phyloP scores from a whole-genome alignment of 2,329 filamentous ascomycete genomes.

The Monosporascus sp. region DNA sequence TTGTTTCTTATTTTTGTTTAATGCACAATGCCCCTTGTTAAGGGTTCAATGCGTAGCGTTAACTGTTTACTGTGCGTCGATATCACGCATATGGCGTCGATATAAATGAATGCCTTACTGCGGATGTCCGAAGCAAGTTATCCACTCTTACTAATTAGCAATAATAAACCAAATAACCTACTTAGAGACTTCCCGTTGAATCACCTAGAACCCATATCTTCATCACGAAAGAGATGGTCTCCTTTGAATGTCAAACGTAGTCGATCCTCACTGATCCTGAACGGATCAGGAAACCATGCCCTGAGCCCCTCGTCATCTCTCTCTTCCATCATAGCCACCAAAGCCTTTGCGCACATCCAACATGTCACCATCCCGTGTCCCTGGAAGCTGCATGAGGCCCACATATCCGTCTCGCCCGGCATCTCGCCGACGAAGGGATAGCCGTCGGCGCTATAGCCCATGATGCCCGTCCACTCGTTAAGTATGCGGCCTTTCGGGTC shows the following conservation, averaged over 20 bases:
- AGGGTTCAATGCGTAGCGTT: no score
- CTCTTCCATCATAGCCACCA: conserved; percentile 48
- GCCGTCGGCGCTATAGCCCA: conserved; percentile 49
- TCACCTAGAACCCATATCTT: no score
- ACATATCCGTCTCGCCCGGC: conserved; percentile 40
- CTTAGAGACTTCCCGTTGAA: no score
- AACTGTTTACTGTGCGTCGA: no score
- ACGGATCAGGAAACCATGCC: conserved; percentile 49
- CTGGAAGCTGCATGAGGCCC: conserved; percentile 55
- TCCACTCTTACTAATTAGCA: no score
- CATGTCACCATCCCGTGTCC: conserved; percentile 63
- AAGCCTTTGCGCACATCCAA: conserved; percentile 52
- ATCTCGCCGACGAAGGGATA: conserved; percentile 47
- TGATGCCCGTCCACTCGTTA: conserved; percentile 49
- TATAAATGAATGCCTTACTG: no score
- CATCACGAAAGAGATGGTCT: neutral
- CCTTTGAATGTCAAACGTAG: conserved; percentile 31
- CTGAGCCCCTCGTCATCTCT: conserved; percentile 26
- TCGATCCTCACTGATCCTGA: conserved; percentile 41
- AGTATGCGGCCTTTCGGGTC: conserved; percentile 33
- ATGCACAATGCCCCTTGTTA: no score
- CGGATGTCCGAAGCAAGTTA: no score
- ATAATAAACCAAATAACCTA: no score
- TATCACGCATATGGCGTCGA: no score
- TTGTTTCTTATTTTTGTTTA: no score